Evolutionary conservation across 805 yeast genomes (phyloP), one percentile per base, ranked within the genome.

Genomic region (Pachysolen tannophilus): DNA sequence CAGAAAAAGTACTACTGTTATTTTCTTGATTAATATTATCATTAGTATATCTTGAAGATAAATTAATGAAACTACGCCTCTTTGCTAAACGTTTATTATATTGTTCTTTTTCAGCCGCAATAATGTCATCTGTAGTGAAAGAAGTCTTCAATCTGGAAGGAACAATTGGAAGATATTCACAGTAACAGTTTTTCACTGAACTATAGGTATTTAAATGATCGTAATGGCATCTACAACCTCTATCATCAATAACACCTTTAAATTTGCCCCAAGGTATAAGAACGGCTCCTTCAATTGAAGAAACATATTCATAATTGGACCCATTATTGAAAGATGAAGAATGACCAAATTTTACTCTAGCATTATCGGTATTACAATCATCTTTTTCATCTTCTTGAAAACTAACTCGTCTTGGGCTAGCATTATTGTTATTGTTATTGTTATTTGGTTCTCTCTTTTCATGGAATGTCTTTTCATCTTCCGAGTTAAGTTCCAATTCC

Each of bases 201-300:
- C n/a, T n/a, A n/a, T n/a, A n/a, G n/a, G n/a, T n/a, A 15, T 7
- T 19, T n/a, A 17, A 6, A 5, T n/a, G 30, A 33, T 30, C 28
- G 2, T 11, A 23, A 23, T 10, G 18, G 26, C 40, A 37, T 29
- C 37, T 33, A 16, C 3, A 15, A 10, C 7, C 8, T 17, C 40
- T 28, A 13, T 37, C 27, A 33, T 37, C 40, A 11, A 33, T 8
- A 18, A 33, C 13, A 6, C 40, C 40, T 33, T 20, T 33, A 10
- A 33, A 37, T 13, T 37, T 37, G 3, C 40, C 40, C 33, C 39
- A 32, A 4, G 32, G 32, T 5, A 36, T 19, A 8, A 31, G 11
- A 9, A n/a, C 17, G 2, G 23, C 20, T 23, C 13, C 26, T 11
- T 7, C 8, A 11, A 4, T 4, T 23, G 26, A 23, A 23, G n/a